phyloP scores from a whole-genome alignment of 805 yeast genomes.

The Brettanomyces bruxellensis region DNA sequence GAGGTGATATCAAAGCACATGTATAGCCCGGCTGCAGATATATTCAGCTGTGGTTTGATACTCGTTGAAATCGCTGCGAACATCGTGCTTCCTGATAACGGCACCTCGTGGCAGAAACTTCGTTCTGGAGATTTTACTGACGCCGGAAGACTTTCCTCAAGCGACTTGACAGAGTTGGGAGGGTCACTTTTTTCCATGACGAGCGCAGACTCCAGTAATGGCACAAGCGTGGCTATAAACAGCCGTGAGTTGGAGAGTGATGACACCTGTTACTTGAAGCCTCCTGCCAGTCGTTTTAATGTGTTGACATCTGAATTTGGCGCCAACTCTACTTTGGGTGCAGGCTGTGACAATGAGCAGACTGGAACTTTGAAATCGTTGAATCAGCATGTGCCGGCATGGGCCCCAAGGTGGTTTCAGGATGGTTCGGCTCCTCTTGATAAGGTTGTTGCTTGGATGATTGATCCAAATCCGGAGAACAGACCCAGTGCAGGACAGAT shows the following conservation, averaged over 20 bases:
- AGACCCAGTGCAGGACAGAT: constrained; percentile 76
- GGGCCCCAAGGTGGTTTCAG: constrained; percentile 82
- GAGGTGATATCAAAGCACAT: constrained; percentile 77
- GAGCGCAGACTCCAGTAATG: constrained; percentile 6
- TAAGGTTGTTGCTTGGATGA: constrained; percentile 77
- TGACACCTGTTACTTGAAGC: too few relatives aligned
- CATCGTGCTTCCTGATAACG: constrained; percentile 90
- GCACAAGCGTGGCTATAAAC: neutral
- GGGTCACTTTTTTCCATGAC: constrained; percentile 12
- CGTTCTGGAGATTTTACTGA: constrained; percentile 93
- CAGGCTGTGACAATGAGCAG: constrained; percentile 1
- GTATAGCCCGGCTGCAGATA: constrained; percentile 88
- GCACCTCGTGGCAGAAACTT: constrained; percentile 91
- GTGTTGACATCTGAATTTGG: neutral
- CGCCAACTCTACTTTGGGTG: neutral
- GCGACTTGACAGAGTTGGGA: constrained; percentile 39
- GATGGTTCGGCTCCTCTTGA: constrained; percentile 70
- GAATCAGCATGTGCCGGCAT: constrained; percentile 17
- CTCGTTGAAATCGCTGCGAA: constrained; percentile 95
- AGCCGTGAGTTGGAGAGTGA: neutral
- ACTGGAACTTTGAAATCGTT: neutral
- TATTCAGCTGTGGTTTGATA: constrained; percentile 88
- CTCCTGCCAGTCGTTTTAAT: too few relatives aligned
- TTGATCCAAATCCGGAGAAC: constrained; percentile 68
- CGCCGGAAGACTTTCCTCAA: constrained; percentile 79